Base-by-base conservation (phyloP, 2,329 filamentous ascomycete species). In the Arthrobotrys pseudoclavata region DNA sequence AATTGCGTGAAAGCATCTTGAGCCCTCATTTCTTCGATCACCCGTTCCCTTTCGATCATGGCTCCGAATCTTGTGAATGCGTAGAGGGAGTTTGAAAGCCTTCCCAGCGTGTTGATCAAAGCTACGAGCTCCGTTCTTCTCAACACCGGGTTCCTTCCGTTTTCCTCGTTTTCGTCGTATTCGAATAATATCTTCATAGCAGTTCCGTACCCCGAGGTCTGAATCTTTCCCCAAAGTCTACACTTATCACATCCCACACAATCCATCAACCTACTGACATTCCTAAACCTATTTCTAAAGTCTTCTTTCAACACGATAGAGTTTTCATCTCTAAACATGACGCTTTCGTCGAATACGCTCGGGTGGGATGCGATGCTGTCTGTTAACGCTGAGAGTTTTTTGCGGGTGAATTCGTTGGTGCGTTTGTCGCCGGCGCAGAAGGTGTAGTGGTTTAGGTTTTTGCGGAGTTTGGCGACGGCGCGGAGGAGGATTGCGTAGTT, bases 201-300 rank as follows among this genome's bases (percentile, higher is more conserved):
- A 0, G 96, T 93, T 61, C 96, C 96, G 83, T 97, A 98, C 1
- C 96, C 96, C 12, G 92, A 92, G 0, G 94, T 97, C 85, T 99
- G 96, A 42, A 99, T 85, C 85, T 99, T 99, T 60, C 96, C 96
- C 96, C 96, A 99, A 1, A 99, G 89, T 7, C 96, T 90, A 85
- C 96, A 99, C 86, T 99, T 99, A 85, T 99, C 96, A 84, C 96
- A 99, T 52, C 96, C 96, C 20, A 98, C 95, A 81, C 96, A 99
- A 84, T 99, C 96, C 96, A 99, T 99, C 80, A 98, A 88, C 47
- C 96, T 90, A 83, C 92, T 97, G 78, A 99, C 92, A 83, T 99
- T 99, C 83, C 96, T 90, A 87, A 99, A 99, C 15, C 96, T 92
- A 84, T 96, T 96, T 81, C 93, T 91, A 87, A 99, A 99, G 83